phyloP scores from a whole-genome alignment of 2,329 filamentous ascomycete genomes.

The Venturiaceae sp. region DNA sequence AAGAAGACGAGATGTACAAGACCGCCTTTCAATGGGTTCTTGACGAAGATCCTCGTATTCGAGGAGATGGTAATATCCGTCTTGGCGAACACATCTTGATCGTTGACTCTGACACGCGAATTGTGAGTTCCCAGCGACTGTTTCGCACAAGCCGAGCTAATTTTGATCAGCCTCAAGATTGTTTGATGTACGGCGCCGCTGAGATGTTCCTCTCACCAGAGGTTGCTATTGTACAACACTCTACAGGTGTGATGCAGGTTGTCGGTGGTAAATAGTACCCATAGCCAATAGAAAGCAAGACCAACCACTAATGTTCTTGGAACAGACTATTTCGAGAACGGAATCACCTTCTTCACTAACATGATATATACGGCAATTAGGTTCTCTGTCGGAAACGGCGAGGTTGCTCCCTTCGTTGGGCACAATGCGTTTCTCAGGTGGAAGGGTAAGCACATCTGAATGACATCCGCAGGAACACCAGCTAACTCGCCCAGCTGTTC shows the following conservation, averaged over 20 bases:
- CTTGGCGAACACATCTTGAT: conserved; percentile 63
- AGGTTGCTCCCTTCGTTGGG: conserved; percentile 12
- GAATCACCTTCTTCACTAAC: conserved; percentile 14
- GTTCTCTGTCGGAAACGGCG: conserved; percentile 11
- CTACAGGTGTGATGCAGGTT: conserved; percentile 11
- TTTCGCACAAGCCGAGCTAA: background rate
- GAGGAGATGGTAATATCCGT: conserved; percentile 66
- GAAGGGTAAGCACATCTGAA: too few species aligned
- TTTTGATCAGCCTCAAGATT: conserved; percentile 11
- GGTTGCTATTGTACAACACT: conserved; percentile 12
- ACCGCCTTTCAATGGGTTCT: background rate
- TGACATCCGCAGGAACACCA: too few species aligned
- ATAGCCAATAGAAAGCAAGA: too few species aligned
- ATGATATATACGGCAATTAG: conserved; percentile 11
- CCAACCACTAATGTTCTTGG: too few species aligned
- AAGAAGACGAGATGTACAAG: conserved; percentile 5
- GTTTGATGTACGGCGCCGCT: conserved; percentile 9
- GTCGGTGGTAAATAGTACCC: too few species aligned
- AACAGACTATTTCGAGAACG: too few species aligned
- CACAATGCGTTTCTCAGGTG: conserved; percentile 5
- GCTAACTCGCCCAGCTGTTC: too few species aligned
- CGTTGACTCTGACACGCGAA: conserved; percentile 19
- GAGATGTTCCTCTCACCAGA: conserved; percentile 11
- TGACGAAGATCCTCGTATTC: conserved; percentile 36
- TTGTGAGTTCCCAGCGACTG: too few species aligned